phyloP scores from a whole-genome alignment of 78 protist genomes.

The Abeoforma whisleri region DNA sequence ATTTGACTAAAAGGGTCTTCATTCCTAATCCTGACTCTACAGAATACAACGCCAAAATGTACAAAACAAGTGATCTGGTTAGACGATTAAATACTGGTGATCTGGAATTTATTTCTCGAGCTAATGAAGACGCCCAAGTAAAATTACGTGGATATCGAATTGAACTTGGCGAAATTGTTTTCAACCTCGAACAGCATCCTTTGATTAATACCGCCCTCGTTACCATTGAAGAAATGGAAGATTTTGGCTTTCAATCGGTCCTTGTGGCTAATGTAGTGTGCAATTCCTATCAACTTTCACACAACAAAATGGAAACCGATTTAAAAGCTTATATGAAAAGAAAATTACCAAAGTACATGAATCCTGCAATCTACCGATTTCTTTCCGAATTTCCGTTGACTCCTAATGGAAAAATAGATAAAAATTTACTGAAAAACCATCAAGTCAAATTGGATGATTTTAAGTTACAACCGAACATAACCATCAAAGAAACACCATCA shows the following conservation, averaged over 20 bases:
- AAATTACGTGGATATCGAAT: slow-evolving; percentile 40
- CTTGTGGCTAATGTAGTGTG: neutral
- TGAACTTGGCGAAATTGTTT: slow-evolving; percentile 26
- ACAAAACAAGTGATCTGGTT: slow-evolving; percentile 14
- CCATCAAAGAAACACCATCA: no score
- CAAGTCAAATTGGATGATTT: neutral
- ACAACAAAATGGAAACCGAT: neutral
- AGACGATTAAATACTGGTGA: neutral
- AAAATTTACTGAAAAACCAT: neutral
- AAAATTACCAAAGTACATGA: neutral
- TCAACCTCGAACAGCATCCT: neutral
- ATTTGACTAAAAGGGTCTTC: slow-evolving; percentile 1
- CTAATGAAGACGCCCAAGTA: slow-evolving; percentile 25
- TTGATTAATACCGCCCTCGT: neutral
- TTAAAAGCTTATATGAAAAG: neutral
- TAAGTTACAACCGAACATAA: no score
- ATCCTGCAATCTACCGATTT: neutral
- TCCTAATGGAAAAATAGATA: neutral
- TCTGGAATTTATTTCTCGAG: neutral
- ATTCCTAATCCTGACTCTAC: neutral
- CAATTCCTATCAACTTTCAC: neutral
- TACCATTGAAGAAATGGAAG: neutral
- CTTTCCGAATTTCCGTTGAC: neutral
- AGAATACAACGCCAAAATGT: neutral
- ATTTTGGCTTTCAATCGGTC: neutral